Evolutionary conservation across 2,329 filamentous ascomycete genomes (phyloP), one percentile per base, ranked within the genome.

Genomic region (Cyanodermella asteris): DNA sequence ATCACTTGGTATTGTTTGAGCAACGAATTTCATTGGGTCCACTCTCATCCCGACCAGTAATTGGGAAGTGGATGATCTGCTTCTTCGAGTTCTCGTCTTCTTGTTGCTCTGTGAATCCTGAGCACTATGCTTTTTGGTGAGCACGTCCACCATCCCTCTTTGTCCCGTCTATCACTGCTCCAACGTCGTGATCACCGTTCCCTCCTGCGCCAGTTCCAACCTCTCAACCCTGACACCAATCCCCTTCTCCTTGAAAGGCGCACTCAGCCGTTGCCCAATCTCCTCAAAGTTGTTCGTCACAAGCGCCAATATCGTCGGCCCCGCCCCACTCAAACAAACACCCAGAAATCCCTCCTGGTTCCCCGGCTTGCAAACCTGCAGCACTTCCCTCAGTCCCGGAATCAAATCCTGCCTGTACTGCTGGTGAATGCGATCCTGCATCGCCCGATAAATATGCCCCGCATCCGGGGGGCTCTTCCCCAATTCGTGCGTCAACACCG

Each of bases 401-500:
- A 97, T 91, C 33, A 97, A 64, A 3, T 65, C 73, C 51, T 87
- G 73, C 27, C 87, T 73, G 56, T 97, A 94, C 21, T 81, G 87
- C 51, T 97, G 87, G 54, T 97, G 87, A 32, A 97, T 69, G 52
- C 82, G 91, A 56, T 97, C 87, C 53, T 94, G 87, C 87, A 97
- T 97, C 23, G 82, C 84, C 23, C 90, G 70, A 55, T 90, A 90
- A 46, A 97, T 97, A 49, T 91, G 73, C 39, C 90, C 73, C 13
- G 87, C 73, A 43, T 93, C 75, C 2, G 82, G 84, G 7, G 87
- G 84, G 6, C 76, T 84, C 46, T 80, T 72, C 34, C 82, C 81
- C 22, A 97, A 62, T 1, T 82, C 82, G 7, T 81, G 78, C 16
- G 84, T 82, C 8, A 97, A 64, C 24, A 97, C 63, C 3, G 84